phyloP scores from a whole-genome alignment of 345 rosid species.

The Ailanthus altissimus region DNA sequence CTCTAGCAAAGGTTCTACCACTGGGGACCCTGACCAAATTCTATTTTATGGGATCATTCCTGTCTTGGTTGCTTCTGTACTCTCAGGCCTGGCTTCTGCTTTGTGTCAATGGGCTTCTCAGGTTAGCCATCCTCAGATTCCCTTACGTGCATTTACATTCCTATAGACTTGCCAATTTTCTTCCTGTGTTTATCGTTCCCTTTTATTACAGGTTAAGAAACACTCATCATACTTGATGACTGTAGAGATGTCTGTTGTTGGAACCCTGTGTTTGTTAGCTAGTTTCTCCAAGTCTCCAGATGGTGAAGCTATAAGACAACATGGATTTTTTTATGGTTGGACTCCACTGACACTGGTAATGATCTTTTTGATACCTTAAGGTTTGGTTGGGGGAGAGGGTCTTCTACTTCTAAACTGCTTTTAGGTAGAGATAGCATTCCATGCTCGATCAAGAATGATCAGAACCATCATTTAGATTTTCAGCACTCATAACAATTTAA shows the following conservation, averaged over 20 bases:
- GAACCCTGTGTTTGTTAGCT: slow-evolving; percentile 82
- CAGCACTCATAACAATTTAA: not conserved
- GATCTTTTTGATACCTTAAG: slow-evolving; percentile 1
- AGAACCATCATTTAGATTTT: not conserved
- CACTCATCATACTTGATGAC: slow-evolving; percentile 97
- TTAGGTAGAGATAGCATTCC: not conserved
- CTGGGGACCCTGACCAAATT: slow-evolving; percentile 56
- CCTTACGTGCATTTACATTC: not conserved
- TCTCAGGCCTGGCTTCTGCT: slow-evolving; percentile 95
- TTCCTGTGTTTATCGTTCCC: slow-evolving; percentile 12
- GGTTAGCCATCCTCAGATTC: slow-evolving; percentile 39
- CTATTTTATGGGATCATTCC: slow-evolving; percentile 90
- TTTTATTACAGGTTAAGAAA: slow-evolving; percentile 71
- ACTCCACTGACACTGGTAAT: slow-evolving; percentile 81
- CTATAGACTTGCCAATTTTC: not conserved
- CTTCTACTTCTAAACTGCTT: not conserved
- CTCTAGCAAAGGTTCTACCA: slow-evolving; percentile 63
- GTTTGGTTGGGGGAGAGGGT: not conserved
- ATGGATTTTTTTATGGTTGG: slow-evolving; percentile 95
- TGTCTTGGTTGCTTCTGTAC: slow-evolving; percentile 90
- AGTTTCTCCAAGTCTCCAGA: slow-evolving; percentile 92
- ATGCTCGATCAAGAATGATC: not conserved
- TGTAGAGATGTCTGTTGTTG: slow-evolving; percentile 92
- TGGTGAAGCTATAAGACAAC: slow-evolving; percentile 79
- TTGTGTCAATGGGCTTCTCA: slow-evolving; percentile 98